Evolutionary conservation across 805 yeast genomes (phyloP), one percentile per base, ranked within the genome.

Genomic region (Barnettozyma sp.): DNA sequence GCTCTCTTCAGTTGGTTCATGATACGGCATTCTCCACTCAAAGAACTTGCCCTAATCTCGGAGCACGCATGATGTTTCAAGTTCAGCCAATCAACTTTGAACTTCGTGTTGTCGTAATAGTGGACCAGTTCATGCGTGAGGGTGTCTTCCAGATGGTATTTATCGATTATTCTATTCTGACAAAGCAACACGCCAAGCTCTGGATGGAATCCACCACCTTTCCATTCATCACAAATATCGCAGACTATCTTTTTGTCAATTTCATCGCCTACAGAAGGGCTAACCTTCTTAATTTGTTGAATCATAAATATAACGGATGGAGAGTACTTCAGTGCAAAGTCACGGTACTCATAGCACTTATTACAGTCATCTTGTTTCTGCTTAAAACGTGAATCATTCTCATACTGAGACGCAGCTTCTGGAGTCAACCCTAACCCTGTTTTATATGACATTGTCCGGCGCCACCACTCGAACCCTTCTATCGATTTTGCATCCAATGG

Each of bases 51-150:
- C 41, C 98, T 69, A 34, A 92, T 85, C 58, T 92, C 98, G 1
- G 97, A 80, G 58, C 98, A 92, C 1, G 98, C 98, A 55, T 90
- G 97, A 54, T 92, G 98, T 51, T 76, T 74, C 53, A 92, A 63
- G 58, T 90, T 76, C 38, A 70, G 52, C 82, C 95, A 82, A 58
- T 92, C 85, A 3, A 92, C 87, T 36, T 85, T 66, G 66, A 92
- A 92, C 57, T 86, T 81, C 45, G 84, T 65, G 52, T 87, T 79
- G 60, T 92, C 98, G 59, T 85, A 92, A 43, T 87, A 92, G 59
- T 92, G 98, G 22, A 92, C 77, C 56, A 92, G 66, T 55, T 92
- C 98, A 55, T 92, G 98, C 2, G 97, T 71, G 43, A 92, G 61
- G 0, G 94, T 84, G 52, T 92, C 97, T 54, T 90, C 97, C 39